Evolutionary conservation across 1,139 yeast species (phyloP), one percentile per base, ranked within the genome.

Genomic region (Hansenula sp.): DNA sequence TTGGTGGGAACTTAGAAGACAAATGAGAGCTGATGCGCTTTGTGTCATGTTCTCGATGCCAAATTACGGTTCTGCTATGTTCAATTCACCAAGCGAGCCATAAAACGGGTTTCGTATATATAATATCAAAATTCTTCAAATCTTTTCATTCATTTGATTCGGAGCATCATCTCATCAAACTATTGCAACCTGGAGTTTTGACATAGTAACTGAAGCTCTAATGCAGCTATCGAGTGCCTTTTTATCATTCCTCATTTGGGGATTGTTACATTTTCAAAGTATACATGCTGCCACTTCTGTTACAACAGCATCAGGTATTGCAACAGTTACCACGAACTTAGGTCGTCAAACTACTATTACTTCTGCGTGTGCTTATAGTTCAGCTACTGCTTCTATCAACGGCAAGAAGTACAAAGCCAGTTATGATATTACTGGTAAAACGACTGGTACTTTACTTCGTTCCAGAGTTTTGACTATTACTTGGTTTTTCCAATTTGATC

Each of bases 401-500:
- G 44, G 43, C 8, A 44, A 36, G 25, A 41, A 28, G 16, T 51
- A 44, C 32, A 18, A 31, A 12, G 47, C 43, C 25, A 5, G 28
- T n/a, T 43, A 49, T 29, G 38, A 41, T 6, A 29, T 49, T 28
- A 15, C 25, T 2, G 49, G 38, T 24, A 30, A 21, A 31, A 46
- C 49, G 2, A 25, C 30, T 17, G 42, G 43, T 21, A 10, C 15
- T 5, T 9, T 40, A 4, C 25, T 28, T 10, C 21, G 11, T 8
- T 24, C 18, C 15, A 34, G 40, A 30, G 32, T 38, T 9, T 34
- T 40, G 24, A 41, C 48, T 10, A n/a, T 50, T 27, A 49, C 48
- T 5, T 52, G 55, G 55, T 50, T 42, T 41, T 50, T 52, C 44
- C 40, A 39, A 33, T 52, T 52, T 29, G 42, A 37, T 13, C 44